Conservation (phyloP, 768 basidiomycete genomes). For the Podaxis mareebaensis region DNA sequence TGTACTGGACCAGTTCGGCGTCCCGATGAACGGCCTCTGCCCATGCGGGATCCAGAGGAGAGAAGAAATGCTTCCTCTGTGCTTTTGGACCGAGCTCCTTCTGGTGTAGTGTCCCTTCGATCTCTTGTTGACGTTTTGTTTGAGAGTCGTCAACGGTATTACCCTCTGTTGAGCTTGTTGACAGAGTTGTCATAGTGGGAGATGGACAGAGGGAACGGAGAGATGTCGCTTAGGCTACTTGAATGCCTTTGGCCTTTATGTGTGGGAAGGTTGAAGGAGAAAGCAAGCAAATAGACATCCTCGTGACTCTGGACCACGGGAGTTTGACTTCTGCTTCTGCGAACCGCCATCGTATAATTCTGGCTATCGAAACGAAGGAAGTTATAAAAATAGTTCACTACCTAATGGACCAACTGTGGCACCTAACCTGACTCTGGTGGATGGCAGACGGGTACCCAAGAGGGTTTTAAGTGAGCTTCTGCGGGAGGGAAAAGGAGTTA, state of each 20-base stretch:
- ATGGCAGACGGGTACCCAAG: not conserved
- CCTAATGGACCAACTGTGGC: not conserved
- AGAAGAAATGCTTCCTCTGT: slow-evolving; percentile 49
- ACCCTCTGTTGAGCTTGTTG: slow-evolving; percentile 1
- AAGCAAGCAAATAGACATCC: not conserved
- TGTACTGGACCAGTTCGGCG: slow-evolving; percentile 49
- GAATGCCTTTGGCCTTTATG: not conserved
- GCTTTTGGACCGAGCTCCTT: slow-evolving; percentile 36
- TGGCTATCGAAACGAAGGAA: not conserved
- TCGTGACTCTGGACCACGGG: slow-evolving; percentile 1
- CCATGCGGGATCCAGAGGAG: slow-evolving; percentile 41
- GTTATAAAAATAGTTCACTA: not conserved
- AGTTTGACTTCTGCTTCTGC: not conserved
- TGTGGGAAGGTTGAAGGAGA: slow-evolving; percentile 8
- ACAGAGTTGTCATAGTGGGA: not conserved
- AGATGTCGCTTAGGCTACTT: not conserved
- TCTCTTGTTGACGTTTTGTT: slow-evolving; percentile 19
- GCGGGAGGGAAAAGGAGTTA: slow-evolving; percentile 18
- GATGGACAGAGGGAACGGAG: not conserved
- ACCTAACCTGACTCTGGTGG: not conserved
- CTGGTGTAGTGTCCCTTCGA: slow-evolving; percentile 44
- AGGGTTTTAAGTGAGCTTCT: not conserved
- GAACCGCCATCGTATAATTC: not conserved
- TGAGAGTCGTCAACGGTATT: slow-evolving; percentile 1
- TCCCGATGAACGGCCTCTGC: slow-evolving; percentile 54